Conservation (phyloP, 495 filamentous ascomycete genomes). For the Ramalina intermedia region DNA sequence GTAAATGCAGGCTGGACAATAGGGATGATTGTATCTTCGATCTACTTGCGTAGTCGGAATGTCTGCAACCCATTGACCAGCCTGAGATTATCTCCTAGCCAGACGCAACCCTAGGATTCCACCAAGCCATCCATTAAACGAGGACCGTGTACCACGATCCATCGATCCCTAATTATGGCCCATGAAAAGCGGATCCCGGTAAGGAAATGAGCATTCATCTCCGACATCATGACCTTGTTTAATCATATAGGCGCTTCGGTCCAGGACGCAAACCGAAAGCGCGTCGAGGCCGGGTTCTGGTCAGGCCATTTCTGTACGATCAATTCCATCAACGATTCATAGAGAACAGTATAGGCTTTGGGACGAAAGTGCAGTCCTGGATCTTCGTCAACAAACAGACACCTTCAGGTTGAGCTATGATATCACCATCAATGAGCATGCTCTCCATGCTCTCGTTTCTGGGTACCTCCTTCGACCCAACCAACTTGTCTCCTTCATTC, state of each 20-base stretch:
- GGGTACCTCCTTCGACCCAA: constrained; percentile 36
- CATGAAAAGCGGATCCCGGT: too few species aligned
- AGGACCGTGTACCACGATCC: too few species aligned
- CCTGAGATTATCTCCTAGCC: too few species aligned
- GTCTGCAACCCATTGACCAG: too few species aligned
- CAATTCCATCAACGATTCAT: constrained; percentile 35
- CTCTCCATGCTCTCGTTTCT: constrained; percentile 32
- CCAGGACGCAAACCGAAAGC: constrained; percentile 41
- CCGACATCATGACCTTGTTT: too few species aligned
- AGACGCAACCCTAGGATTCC: too few species aligned
- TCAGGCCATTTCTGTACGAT: constrained; percentile 45
- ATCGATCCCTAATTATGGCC: too few species aligned
- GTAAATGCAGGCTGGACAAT: too few species aligned
- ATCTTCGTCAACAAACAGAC: background rate
- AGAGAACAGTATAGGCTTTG: constrained; percentile 44
- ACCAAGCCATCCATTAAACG: too few species aligned
- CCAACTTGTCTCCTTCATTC: constrained; percentile 39
- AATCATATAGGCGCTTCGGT: background rate
- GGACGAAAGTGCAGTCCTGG: constrained; percentile 52
- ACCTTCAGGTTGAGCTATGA: background rate
- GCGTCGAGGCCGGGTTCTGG: constrained; percentile 36
- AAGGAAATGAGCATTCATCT: too few species aligned
- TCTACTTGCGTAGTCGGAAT: too few species aligned
- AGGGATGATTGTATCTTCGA: too few species aligned
- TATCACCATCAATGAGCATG: constrained; percentile 47